phyloP scores from a whole-genome alignment of 192 early-diverging fungal genomes.

The Nowakowskiella sp. region DNA sequence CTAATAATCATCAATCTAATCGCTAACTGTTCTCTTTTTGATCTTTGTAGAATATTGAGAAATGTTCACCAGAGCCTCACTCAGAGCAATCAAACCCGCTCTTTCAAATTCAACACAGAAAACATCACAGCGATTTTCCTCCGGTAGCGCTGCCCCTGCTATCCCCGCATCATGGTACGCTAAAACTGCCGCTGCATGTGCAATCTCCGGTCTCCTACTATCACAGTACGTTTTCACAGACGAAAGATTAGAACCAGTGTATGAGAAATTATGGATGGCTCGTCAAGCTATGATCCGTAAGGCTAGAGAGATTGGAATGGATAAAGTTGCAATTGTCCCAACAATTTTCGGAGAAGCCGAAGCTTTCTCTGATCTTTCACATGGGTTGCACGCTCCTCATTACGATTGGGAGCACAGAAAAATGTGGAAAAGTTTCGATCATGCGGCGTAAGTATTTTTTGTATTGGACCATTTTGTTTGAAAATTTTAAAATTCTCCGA shows the following conservation, averaged over 20 bases:
- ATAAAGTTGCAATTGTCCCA: neutral
- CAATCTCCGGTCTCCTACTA: slow-evolving; percentile 26
- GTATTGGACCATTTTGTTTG: neutral
- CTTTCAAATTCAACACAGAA: too few relatives aligned
- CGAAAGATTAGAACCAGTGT: slow-evolving; percentile 19
- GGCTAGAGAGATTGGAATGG: slow-evolving; percentile 22
- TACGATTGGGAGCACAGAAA: slow-evolving; percentile 84
- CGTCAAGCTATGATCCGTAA: slow-evolving; percentile 16
- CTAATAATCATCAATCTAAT: too few relatives aligned
- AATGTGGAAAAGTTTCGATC: slow-evolving; percentile 82
- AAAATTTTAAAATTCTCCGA: slow-evolving; percentile 1
- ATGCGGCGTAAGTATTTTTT: slow-evolving; percentile 62
- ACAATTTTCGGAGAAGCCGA: slow-evolving; percentile 33
- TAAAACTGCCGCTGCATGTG: slow-evolving; percentile 30
- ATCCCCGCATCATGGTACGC: too few relatives aligned
- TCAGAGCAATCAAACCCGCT: too few relatives aligned
- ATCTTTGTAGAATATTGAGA: too few relatives aligned
- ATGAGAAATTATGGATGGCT: neutral
- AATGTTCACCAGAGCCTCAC: too few relatives aligned
- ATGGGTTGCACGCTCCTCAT: slow-evolving; percentile 84
- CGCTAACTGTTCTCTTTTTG: too few relatives aligned
- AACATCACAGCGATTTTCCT: too few relatives aligned
- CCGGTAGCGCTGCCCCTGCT: too few relatives aligned
- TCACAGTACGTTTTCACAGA: slow-evolving; percentile 37
- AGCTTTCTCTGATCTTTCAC: slow-evolving; percentile 73